These are phyloP conservation scores for Coprinopsis cinerea DNA, from an alignment of 768 basidiomycete genomes.

Conservation along the genomic window DNA sequence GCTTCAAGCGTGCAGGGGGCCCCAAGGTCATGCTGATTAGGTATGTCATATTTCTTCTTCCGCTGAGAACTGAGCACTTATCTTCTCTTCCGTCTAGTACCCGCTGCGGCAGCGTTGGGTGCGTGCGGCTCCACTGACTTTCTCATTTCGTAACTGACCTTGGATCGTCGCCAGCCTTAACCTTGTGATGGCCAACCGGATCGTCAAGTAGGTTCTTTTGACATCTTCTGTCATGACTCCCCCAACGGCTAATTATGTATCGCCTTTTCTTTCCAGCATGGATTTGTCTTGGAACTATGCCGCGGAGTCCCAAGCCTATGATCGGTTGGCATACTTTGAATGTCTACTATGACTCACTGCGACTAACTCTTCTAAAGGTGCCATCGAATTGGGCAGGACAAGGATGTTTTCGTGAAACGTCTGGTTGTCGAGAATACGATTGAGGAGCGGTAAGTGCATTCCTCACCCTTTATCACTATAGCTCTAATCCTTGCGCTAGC, in stretches of 20 bases:
- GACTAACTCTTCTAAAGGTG: conserved; percentile 34
- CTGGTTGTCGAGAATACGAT: conserved; percentile 63
- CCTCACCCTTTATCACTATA: not conserved
- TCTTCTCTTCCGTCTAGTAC: conserved; percentile 31
- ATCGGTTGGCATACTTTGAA: conserved; percentile 20
- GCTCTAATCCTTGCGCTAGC: conserved; percentile 23
- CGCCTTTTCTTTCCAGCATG: conserved; percentile 49
- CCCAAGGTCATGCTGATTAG: conserved; percentile 65
- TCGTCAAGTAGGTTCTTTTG: conserved; percentile 48
- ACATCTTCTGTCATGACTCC: not conserved
- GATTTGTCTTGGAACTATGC: conserved; percentile 75
- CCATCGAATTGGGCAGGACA: conserved; percentile 67
- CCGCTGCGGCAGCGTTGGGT: conserved; percentile 66
- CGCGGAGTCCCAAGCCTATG: conserved; percentile 61
- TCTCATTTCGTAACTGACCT: not conserved
- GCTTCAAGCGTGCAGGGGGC: conserved; percentile 50
- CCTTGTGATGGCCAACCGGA: conserved; percentile 61
- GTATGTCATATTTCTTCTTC: conserved; percentile 21
- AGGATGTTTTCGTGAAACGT: conserved; percentile 62
- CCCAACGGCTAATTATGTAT: not conserved
- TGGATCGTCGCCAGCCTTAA: conserved; percentile 35
- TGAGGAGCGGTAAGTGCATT: conserved; percentile 64
- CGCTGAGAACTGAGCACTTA: not conserved
- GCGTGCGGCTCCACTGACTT: conserved; percentile 1
- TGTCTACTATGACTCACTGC: conserved; percentile 22